Evolutionary conservation across 768 basidiomycete genomes (phyloP).

Genomic region (Hirschioporus abietinus): DNA sequence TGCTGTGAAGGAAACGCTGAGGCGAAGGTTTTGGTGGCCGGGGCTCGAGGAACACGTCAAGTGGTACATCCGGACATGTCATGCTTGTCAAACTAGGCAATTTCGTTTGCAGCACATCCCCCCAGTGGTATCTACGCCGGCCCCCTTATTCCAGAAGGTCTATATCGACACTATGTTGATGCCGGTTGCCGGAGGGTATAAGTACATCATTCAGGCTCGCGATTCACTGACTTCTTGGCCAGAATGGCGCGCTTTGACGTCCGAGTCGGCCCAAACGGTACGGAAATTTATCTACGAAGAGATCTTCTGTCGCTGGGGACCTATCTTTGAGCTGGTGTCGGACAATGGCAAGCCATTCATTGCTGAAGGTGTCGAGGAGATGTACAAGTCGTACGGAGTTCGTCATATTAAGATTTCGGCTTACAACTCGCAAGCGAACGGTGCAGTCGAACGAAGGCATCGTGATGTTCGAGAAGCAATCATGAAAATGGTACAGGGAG

Average conservation of each 20-base stretch:
- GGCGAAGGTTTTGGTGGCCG: slow-evolving; percentile 23
- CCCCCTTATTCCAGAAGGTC: slow-evolving; percentile 26
- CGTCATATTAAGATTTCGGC: slow-evolving; percentile 34
- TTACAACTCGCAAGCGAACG: slow-evolving; percentile 40
- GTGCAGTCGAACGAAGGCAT: slow-evolving; percentile 28
- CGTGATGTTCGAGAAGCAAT: slow-evolving; percentile 28
- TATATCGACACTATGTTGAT: slow-evolving; percentile 39
- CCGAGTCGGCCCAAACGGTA: slow-evolving; percentile 23
- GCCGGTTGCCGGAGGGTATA: slow-evolving; percentile 26
- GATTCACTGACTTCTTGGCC: slow-evolving; percentile 29
- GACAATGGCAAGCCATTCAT: slow-evolving; percentile 35
- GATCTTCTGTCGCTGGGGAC: slow-evolving; percentile 35
- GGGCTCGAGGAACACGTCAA: slow-evolving; percentile 14
- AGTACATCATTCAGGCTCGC: slow-evolving; percentile 31
- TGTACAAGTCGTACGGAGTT: no score
- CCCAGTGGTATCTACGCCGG: slow-evolving; percentile 14
- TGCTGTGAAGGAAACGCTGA: slow-evolving; percentile 7
- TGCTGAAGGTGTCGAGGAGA: slow-evolving; percentile 23
- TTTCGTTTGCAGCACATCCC: slow-evolving; percentile 18
- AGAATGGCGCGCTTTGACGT: slow-evolving; percentile 24
- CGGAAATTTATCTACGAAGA: slow-evolving; percentile 32
- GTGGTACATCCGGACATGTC: slow-evolving; percentile 26
- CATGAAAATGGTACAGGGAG: slow-evolving; percentile 28
- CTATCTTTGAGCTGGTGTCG: slow-evolving; percentile 31
- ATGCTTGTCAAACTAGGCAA: slow-evolving; percentile 30